Base-by-base conservation (phyloP, 257 asterid genomes). In the Penstemon barbatus region DNA sequence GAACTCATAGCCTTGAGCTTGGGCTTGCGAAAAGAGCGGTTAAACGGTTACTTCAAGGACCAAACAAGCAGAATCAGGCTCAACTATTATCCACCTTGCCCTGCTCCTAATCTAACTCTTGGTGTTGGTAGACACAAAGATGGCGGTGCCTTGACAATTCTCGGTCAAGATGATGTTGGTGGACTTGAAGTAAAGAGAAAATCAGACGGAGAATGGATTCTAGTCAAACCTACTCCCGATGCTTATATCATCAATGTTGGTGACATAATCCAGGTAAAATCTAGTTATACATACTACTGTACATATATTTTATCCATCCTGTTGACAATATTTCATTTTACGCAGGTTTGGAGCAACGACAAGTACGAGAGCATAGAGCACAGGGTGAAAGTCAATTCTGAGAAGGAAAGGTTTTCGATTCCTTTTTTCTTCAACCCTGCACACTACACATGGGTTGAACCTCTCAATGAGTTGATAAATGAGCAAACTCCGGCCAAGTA, bases 61-160 rank as follows among this genome's bases (percentile, higher is more conserved):
- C 72, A 80, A 2, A 77, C 79, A 8, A 58, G 72, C 53, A 82
- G 76, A 78, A 59, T 82, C 55, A 75, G 85, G 49, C 82, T 85
- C 63, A 85, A 83, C 42, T 72, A 85, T 75, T 85, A 85, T 50
- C 83, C 91, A 3, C 86, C 85, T 3, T 85, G 91, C 72, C 88
- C 91, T 7, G 37, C 51, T 57, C 76, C 91, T 0, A 83, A 85
- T 55, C 84, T 82, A 4, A 86, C 88, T 36, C 82, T 83, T 0
- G 88, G 88, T 1, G 83, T 85, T 0, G 91, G 85, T 3, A 83
- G 83, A 0, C 88, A 85, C 79, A 80, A 85, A 71, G 88, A 85
- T 46, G 83, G 54, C 3, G 88, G 88, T 3, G 88, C 80, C 40
- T 9, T 71, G 64, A 71, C 70, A 44, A 71, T 71, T 11, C 63